Evolutionary conservation across 495 filamentous ascomycete genomes (phyloP).

Genomic region (Letharia lupina): DNA sequence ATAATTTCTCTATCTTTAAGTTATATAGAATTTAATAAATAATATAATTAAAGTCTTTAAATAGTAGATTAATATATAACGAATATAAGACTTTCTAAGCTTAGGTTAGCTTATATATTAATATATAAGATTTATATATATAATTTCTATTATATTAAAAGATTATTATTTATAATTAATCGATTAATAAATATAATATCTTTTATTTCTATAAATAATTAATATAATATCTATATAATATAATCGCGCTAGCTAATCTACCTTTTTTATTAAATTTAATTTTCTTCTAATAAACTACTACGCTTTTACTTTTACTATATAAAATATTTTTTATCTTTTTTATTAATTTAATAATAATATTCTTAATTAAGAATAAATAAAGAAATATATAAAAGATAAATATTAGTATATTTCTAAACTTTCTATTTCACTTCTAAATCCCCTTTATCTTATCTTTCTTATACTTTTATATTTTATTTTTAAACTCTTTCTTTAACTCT

Average conservation of each 20-base stretch:
- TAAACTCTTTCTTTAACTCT: background rate
- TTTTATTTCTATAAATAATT: too few relatives aligned
- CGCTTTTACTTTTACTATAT: slow-evolving; percentile 15
- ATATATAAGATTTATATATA: too few relatives aligned
- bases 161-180: too few relatives aligned
- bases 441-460: background rate
- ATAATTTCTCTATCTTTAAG: too few relatives aligned
- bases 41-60: too few relatives aligned
- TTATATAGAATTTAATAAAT: too few relatives aligned
- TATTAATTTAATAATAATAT: background rate
- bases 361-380: background rate
- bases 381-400: background rate
- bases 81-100: too few relatives aligned
- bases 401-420: background rate
- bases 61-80: too few relatives aligned
- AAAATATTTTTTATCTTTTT: background rate
- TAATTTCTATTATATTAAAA: too few relatives aligned
- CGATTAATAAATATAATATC: too few relatives aligned
- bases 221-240: too few relatives aligned
- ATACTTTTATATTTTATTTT: background rate
- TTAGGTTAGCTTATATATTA: too few relatives aligned
- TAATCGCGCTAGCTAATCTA: slow-evolving; percentile 12
- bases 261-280: slow-evolving; percentile 20
- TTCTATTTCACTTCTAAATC: background rate
- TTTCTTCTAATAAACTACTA: slow-evolving; percentile 23